Evolutionary conservation across 106 monocot genomes (phyloP).

Genomic region (Iris macrosiphon): DNA sequence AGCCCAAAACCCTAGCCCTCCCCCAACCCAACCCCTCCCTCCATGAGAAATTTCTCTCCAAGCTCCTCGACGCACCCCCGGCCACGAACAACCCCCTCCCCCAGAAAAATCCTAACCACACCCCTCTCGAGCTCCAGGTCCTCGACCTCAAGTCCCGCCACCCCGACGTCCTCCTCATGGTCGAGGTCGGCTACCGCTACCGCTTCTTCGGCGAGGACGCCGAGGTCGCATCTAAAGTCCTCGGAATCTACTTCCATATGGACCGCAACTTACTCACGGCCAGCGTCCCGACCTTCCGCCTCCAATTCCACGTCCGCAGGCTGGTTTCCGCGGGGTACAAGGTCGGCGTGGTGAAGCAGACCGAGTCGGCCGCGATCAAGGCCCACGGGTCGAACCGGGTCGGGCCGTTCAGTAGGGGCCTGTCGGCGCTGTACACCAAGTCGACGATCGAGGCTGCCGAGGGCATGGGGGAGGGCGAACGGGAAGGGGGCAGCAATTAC

Average conservation of each 20-base stretch:
- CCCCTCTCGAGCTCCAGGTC: constrained; percentile 88
- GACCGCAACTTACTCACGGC: constrained; percentile 89
- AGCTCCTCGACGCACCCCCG: constrained; percentile 24
- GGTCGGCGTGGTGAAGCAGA: constrained; percentile 97
- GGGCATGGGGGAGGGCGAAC: constrained; percentile 40
- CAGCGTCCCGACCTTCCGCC: constrained; percentile 75
- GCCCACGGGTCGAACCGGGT: constrained; percentile 53
- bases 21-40: constrained; percentile 28
- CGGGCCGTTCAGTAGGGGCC: constrained; percentile 63
- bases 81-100: constrained; percentile 8
- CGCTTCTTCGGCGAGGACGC: constrained; percentile 94
- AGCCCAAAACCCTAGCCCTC: constrained; percentile 8
- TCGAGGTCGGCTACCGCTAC: constrained; percentile 93
- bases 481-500: constrained; percentile 35
- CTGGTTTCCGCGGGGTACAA: constrained; percentile 75
- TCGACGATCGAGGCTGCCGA: constrained; percentile 82
- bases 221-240: constrained; percentile 54
- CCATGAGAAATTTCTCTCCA: constrained; percentile 33
- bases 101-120: constrained; percentile 34
- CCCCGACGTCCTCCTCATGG: constrained; percentile 80
- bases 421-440: constrained; percentile 74
- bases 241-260: constrained; percentile 67
- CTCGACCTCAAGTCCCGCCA: constrained; percentile 65
- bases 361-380: constrained; percentile 91
- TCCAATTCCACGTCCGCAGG: constrained; percentile 67